Evolutionary conservation across 202 grass and related monocot species (phyloP), one percentile per base, ranked within the genome.

Genomic region (Brachypodium distachyon): DNA sequence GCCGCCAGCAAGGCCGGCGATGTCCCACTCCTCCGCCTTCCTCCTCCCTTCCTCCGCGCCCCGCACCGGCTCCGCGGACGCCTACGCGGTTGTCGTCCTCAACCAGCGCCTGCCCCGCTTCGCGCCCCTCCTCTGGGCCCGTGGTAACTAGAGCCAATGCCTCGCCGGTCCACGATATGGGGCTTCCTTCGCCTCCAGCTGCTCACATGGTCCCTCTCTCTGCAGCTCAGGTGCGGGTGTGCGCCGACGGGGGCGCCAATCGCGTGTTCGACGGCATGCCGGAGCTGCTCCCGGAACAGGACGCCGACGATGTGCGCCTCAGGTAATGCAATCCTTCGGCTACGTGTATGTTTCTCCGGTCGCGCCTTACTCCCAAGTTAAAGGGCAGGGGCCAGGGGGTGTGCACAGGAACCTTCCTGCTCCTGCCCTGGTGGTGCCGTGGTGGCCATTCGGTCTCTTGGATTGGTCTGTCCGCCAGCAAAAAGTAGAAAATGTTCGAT

Each of bases 221-320:
- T 12, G 46, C 27, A 92, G 90, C 90, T 60, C 74, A 71, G 41
- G 9, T 92, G 62, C 80, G 86, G 79, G 74, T 92, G 31, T 92
- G 86, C 57, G 86, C 83, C 53, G 90, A 92, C 44, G 90, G 90
- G 59, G 86, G 90, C 39, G 86, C 90, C 19, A 92, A 92, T 59
- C 83, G 86, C 70, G 2, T 89, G 40, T 86, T 77, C 50, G 80
- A 92, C 43, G 72, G 48, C 55, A 81, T 92, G 83, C 90, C 90
- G 22, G 7, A 78, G 69, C 61, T 89, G 32, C 76, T 92, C 41
- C 71, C 83, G 3, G 79, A 79, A 28, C 39, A 81, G 66, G 71
- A 84, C 40, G 72, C 83, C 7, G 19, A 51, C 54, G 70, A 89
- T 26, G 76, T 86, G 76, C 79, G 86, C 42, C 23, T 32, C 48